A percentile compares a stretch with the other conserved stretches of the same genome.
Conservation (phyloP, 192 early-diverging fungal genomes). For the Coemansia sp. region DNA sequence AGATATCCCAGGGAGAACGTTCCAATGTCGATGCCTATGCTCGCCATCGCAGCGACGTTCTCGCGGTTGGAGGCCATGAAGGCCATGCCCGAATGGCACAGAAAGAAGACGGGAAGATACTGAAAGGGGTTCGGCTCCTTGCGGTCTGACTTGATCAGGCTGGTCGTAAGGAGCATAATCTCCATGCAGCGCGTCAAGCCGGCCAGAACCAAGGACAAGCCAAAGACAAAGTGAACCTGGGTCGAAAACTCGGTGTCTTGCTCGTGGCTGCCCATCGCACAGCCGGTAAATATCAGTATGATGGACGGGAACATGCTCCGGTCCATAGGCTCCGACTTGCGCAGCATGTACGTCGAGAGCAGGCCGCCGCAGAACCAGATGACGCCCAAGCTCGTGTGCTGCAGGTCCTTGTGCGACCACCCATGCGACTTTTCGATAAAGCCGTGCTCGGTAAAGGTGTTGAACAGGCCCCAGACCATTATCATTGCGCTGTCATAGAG, state of each 20-base stretch:
- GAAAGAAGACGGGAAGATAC: slow-evolving; percentile 54
- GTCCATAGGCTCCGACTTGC: slow-evolving; percentile 34
- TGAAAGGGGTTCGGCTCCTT: slow-evolving; percentile 54
- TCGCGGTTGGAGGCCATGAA: slow-evolving; percentile 71
- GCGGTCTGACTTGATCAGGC: slow-evolving; percentile 21
- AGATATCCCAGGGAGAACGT: slow-evolving; percentile 63
- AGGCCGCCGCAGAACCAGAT: slow-evolving; percentile 70
- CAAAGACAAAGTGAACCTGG: slow-evolving; percentile 67
- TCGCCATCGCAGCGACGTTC: slow-evolving; percentile 50
- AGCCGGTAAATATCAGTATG: slow-evolving; percentile 66
- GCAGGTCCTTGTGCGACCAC: slow-evolving; percentile 70
- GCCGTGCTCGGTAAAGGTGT: slow-evolving; percentile 74
- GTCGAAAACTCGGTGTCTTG: slow-evolving; percentile 65
- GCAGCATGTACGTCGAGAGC: slow-evolving; percentile 58
- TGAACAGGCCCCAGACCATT: slow-evolving; percentile 68
- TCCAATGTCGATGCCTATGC: slow-evolving; percentile 59
- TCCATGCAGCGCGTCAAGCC: slow-evolving; percentile 63
- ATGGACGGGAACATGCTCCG: slow-evolving; percentile 66
- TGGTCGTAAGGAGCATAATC: slow-evolving; percentile 52
- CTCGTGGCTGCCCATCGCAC: slow-evolving; percentile 63
- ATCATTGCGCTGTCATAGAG: slow-evolving; percentile 71
- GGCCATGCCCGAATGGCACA: slow-evolving; percentile 63
- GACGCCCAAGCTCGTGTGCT: slow-evolving; percentile 70
- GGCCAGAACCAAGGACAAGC: slow-evolving; percentile 61
- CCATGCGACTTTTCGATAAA: slow-evolving; percentile 53